Base-by-base conservation (phyloP, 495 filamentous ascomycete genomes). In the Annulohypoxylon bovei region DNA sequence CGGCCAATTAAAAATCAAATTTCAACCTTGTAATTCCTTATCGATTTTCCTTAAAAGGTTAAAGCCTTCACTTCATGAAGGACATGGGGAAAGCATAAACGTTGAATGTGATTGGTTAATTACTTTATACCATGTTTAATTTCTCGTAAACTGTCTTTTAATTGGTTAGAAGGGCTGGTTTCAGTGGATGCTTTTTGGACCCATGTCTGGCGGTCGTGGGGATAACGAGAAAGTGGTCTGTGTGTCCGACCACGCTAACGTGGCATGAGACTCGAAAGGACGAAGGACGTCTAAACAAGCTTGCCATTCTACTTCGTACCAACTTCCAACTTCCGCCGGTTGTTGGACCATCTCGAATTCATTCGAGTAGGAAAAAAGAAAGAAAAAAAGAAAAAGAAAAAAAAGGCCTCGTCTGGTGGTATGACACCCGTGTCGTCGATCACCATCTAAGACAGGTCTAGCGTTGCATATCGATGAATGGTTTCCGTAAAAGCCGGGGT, bases 401-500 rank as follows among this genome's bases (percentile, higher is more conserved):
- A 67, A 67, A 63, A 59, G 30, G 46, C 46, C 70, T 67, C 65
- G 69, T 18, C 44, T 62, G 65, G 65, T 72, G 70, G 70, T 56
- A 67, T 72, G 70, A 72, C 61, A 68, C 47, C 46, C 52, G 61
- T 25, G 54, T 27, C 23, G 70, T 65, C 55, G 70, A 72, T 72
- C 70, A 61, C 30, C 55, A 61, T 72, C 65, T 65, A 49, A 72
- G 64, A 68, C 70, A 53, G 49, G 60, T 20, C n/a, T 72, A 72
- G 70, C 61, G 65, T 68, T 42, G 46, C 65, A 68, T 50, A 40
- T 65, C 23, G 33, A 58, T 61, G 52, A 47, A 53, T 64, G 28
- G 59, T 58, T 64, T 67, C 70, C 70, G 65, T 64, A 8, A 60
- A 68, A 60, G 69, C 69, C 69, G 69, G 65, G 69, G 60, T 28